Evolutionary conservation across 495 filamentous ascomycete genomes (phyloP), one percentile per base, ranked within the genome.

Genomic region (Aspergillus steynii): DNA sequence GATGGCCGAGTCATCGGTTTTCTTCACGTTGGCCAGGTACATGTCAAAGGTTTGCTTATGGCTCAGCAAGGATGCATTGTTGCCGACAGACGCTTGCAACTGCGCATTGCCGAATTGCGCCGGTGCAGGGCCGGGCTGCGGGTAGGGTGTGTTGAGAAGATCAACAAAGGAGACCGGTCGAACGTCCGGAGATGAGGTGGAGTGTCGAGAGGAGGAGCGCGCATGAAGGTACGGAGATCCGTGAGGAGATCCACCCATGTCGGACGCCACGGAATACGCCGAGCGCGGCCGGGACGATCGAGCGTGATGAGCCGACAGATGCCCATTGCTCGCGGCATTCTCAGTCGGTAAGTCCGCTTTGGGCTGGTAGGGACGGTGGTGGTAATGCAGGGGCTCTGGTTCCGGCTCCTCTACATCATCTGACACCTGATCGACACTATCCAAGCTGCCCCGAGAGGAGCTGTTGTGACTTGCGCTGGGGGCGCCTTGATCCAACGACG

Each of bases 1-100:
- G 28, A 93, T 86, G 5, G 86, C 83, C 5, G 88, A 85, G 69
- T 97, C 91, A 61, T 91, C 94, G 0, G 93, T 94, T 73, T 98
- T 99, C 80, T 96, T 98, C 27, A 96, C 90, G 70, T 97, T 98
- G 47, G 88, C 87, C 31, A 96, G 83, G 69, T 99, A 99, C 94
- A 97, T 97, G 61, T 98, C 93, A 58, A 99, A 82, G 1, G 95
- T 98, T 70, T 97, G 88, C 67, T 90, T 88, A 37, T 91, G 88
- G 69, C 92, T 93, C 29, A 99, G 82, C 9, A 98, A 80, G 2
- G 92, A 96, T 20, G 93, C 93, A 70, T 95, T 93, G 62, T 84
- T 88, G 25, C 95, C 95, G 15, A 98, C 88, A n/a, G 82, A 83
- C 50, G 82, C 83, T 56, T 87, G 86, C 27, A 99, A 78, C 54